phyloP scores from a whole-genome alignment of 495 filamentous ascomycete genomes.

The Daldinia vernicosa region DNA sequence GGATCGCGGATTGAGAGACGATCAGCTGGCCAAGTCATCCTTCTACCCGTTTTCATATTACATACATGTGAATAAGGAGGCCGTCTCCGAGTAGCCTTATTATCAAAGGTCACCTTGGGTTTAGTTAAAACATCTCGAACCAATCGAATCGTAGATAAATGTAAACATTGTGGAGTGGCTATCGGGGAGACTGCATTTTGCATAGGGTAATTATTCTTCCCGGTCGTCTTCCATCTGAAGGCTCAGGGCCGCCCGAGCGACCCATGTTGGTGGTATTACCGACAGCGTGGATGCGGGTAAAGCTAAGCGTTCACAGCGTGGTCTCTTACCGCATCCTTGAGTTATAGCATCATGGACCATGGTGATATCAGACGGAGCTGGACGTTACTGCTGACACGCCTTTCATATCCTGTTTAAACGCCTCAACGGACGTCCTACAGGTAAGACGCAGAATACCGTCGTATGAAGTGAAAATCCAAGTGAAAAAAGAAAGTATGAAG shows the following conservation, averaged over 20 bases:
- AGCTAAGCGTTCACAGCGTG: background rate
- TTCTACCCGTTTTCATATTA: background rate
- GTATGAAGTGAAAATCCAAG: too few species aligned
- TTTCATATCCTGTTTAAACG: background rate
- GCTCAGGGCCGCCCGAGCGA: background rate
- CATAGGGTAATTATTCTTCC: background rate
- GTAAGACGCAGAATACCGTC: background rate
- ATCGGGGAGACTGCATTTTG: background rate
- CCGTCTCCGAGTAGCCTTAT: background rate
- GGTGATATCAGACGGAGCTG: background rate
- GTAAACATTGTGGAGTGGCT: background rate
- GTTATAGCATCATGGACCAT: background rate
- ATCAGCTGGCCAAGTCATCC: constrained; percentile 2
- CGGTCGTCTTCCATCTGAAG: background rate
- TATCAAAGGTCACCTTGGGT: background rate
- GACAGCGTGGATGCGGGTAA: background rate
- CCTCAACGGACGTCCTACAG: background rate
- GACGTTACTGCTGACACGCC: background rate
- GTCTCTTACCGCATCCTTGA: background rate
- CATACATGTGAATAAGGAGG: background rate
- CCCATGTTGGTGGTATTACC: background rate
- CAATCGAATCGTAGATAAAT: background rate
- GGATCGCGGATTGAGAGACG: background rate
- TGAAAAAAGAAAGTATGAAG: too few species aligned
- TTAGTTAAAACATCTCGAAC: background rate